Percentiles rank a stretch among this genome's conserved stretches.
Conservation (phyloP, 2,329 filamentous ascomycete genomes). For the Scytalidium lignicola region DNA sequence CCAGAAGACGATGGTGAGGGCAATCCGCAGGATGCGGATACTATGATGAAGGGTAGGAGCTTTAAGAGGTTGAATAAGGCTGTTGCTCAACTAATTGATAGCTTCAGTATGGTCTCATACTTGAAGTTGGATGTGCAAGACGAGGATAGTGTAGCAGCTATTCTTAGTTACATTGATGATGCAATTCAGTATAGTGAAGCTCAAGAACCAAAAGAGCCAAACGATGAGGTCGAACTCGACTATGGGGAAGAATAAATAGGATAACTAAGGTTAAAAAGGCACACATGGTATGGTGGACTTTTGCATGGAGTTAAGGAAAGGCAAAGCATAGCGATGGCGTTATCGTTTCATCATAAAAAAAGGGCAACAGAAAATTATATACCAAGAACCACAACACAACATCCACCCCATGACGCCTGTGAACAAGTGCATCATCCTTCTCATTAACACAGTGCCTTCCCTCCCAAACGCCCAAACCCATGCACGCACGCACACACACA, state of each 20-base stretch:
- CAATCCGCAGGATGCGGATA: conserved; percentile 54
- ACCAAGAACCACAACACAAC: not conserved
- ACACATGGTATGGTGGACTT: not conserved
- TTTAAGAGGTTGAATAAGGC: conserved; percentile 82
- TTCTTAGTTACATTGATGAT: conserved; percentile 91
- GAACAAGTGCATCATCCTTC: not conserved
- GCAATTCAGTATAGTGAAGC: conserved; percentile 91
- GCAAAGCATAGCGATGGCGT: conserved; percentile 14
- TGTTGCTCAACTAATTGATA: conserved; percentile 87
- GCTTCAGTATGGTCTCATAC: conserved; percentile 97
- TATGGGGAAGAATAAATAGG: conserved; percentile 32
- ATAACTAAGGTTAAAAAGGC: not conserved
- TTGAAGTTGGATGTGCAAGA: conserved; percentile 83
- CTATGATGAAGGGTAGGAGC: conserved; percentile 74
- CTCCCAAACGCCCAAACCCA: not conserved
- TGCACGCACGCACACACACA: not conserved
- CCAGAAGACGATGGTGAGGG: conserved; percentile 43
- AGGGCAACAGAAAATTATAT: not conserved
- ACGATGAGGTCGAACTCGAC: conserved; percentile 52
- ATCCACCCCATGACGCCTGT: not conserved
- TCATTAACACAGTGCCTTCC: conserved; percentile 1
- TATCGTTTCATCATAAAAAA: conserved; percentile 11
- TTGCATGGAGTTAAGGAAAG: conserved; percentile 5
- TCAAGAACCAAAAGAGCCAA: conserved; percentile 80
- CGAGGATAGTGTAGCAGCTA: conserved; percentile 81